Conservation (phyloP, 805 yeast genomes). For the Sporopachydermia lactativora region DNA sequence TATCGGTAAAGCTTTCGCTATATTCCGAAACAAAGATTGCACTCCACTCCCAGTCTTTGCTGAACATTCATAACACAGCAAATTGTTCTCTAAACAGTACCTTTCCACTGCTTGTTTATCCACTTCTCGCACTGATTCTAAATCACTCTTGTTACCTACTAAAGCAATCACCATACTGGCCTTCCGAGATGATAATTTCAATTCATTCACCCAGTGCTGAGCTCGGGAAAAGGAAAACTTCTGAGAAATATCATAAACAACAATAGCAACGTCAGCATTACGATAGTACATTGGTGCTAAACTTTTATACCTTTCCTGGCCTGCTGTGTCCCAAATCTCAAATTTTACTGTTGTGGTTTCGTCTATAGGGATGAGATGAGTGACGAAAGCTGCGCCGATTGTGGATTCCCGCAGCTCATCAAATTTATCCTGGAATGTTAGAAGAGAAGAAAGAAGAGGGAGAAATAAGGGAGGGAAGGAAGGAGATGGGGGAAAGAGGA, state of each 20-base stretch:
- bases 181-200: conserved; percentile 24
- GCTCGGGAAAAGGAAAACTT: conserved; percentile 52
- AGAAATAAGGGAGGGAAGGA: too few relatives aligned
- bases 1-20: conserved; percentile 30
- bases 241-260: conserved; percentile 65
- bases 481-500: too few relatives aligned
- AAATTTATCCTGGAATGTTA: conserved; percentile 42
- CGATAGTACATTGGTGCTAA: conserved; percentile 77
- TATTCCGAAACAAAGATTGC: conserved; percentile 30
- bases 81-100: conserved; percentile 38
- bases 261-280: conserved; percentile 67
- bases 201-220: conserved; percentile 63
- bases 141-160: conserved; percentile 69
- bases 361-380: conserved; percentile 49
- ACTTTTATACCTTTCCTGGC: conserved; percentile 68
- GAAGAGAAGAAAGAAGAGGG: too few relatives aligned
- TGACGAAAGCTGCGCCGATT: conserved; percentile 73
- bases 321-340: conserved; percentile 83
- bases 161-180: conserved; percentile 44
- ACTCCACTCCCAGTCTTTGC: conserved; percentile 44
- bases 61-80: conserved; percentile 39
- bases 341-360: conserved; percentile 44
- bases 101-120: conserved; percentile 31
- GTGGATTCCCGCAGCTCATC: conserved; percentile 67
- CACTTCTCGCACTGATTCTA: conserved; percentile 34